Percentiles rank a stretch among this genome's conserved stretches.
These are phyloP conservation scores for Cercis canadensis DNA, from an alignment of 306 rosid genomes.

Conservation along the genomic window DNA sequence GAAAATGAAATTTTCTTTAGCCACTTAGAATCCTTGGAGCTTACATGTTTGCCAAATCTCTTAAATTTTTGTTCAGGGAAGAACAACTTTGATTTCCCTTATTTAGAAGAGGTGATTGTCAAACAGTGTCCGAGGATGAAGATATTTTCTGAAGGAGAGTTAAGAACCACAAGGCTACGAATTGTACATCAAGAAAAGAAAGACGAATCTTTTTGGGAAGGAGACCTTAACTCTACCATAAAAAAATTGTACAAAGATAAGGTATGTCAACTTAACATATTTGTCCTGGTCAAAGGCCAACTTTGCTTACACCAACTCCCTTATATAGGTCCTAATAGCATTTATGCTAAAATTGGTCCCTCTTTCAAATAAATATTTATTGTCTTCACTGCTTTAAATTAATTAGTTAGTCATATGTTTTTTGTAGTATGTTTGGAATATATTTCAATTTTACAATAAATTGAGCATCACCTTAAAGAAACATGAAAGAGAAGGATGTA, in stretches of 20 bases:
- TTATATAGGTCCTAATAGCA: too few relatives aligned
- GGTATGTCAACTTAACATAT: neutral
- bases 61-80: neutral
- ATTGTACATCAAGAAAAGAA: neutral
- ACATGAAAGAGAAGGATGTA: too few relatives aligned
- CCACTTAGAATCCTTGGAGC: neutral
- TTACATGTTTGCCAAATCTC: neutral
- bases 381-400: too few relatives aligned
- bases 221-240: neutral
- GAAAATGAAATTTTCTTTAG: neutral
- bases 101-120: neutral
- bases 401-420: too few relatives aligned
- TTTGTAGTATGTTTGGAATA: too few relatives aligned
- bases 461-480: too few relatives aligned
- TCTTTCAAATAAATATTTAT: too few relatives aligned
- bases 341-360: too few relatives aligned
- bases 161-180: neutral
- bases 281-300: too few relatives aligned
- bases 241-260: neutral
- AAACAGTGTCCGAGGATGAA: neutral
- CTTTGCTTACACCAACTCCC: too few relatives aligned
- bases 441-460: too few relatives aligned
- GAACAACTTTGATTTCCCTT: neutral
- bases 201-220: neutral
- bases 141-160: neutral